These are phyloP conservation scores for Sugiyamaella novakii DNA, from an alignment of 1,139 yeast species.

Conservation along the genomic window DNA sequence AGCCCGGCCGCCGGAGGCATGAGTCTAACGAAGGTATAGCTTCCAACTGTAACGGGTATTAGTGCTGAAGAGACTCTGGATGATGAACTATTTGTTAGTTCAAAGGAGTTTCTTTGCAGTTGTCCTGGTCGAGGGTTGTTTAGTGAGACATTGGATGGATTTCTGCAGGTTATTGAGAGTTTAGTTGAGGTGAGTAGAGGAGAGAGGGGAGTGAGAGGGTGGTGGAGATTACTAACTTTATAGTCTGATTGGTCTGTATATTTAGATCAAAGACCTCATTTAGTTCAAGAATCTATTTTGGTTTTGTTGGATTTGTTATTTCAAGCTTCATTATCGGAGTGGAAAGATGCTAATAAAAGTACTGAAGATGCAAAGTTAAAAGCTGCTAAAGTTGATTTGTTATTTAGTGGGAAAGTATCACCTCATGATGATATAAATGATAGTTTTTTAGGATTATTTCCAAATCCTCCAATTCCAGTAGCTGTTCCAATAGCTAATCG, in stretches of 20 bases:
- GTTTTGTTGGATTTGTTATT: slow-evolving; percentile 39
- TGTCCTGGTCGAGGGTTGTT: slow-evolving; percentile 32
- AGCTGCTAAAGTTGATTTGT: background rate
- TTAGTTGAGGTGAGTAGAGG: slow-evolving; percentile 27
- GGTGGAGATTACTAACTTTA: background rate
- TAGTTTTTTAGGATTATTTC: slow-evolving; percentile 31
- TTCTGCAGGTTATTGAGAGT: slow-evolving; percentile 25
- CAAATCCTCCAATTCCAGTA: slow-evolving; percentile 37
- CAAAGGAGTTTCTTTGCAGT: slow-evolving; percentile 29
- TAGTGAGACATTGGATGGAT: slow-evolving; percentile 32
- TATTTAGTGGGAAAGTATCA: slow-evolving; percentile 15
- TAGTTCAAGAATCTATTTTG: slow-evolving; percentile 37
- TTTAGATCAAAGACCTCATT: slow-evolving; percentile 35
- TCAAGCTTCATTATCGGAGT: slow-evolving; percentile 40
- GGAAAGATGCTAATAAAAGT: slow-evolving; percentile 36
- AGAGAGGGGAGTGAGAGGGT: no score
- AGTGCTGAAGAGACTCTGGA: slow-evolving; percentile 34
- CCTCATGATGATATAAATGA: slow-evolving; percentile 31
- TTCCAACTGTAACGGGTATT: slow-evolving; percentile 35
- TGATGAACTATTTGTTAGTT: slow-evolving; percentile 30
- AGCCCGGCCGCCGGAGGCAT: background rate
- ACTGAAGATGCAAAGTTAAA: slow-evolving; percentile 19
- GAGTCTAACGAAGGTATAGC: no score
- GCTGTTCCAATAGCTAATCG: slow-evolving; percentile 33
- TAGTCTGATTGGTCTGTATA: slow-evolving; percentile 26